These are phyloP conservation scores for Chlorella sp. DNA, from an alignment of 139 green algal genomes.

Conservation along the genomic window DNA sequence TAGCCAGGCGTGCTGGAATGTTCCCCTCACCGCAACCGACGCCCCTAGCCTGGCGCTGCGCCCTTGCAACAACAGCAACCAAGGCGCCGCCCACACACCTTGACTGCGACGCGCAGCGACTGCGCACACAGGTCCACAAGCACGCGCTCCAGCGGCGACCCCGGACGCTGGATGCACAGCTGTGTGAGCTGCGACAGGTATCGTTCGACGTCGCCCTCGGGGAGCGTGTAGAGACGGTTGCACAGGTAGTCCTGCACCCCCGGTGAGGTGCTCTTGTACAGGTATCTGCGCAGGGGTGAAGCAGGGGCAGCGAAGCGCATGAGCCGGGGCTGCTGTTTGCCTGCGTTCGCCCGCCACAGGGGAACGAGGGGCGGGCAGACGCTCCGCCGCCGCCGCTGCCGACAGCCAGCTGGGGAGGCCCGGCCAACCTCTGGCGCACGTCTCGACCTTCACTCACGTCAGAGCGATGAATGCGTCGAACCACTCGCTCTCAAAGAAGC, in stretches of 20 bases:
- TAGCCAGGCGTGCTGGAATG: no score
- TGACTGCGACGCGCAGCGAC: constrained; percentile 86
- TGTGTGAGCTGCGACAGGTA: constrained; percentile 92
- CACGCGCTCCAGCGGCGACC: constrained; percentile 76
- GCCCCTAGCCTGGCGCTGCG: no score
- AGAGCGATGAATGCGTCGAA: constrained; percentile 93
- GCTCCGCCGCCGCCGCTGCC: no score
- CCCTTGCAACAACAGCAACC: no score
- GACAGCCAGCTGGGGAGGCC: no score
- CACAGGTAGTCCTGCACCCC: constrained; percentile 93
- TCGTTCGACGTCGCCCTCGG: constrained; percentile 76
- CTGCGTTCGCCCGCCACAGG: no score
- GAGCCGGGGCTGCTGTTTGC: not conserved
- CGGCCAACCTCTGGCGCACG: no score
- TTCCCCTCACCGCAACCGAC: no score
- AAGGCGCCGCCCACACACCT: constrained; percentile 59
- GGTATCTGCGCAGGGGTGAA: constrained; percentile 65
- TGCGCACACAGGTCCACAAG: constrained; percentile 83
- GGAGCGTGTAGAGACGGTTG: constrained; percentile 85
- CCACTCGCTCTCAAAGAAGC: constrained; percentile 86
- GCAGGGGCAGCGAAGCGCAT: not conserved
- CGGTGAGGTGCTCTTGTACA: constrained; percentile 76
- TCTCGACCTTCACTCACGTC: constrained; percentile 54
- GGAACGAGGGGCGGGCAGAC: no score
- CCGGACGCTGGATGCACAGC: constrained; percentile 70